These are phyloP conservation scores for Xerophyta viscosa DNA, from an alignment of 106 monocot species.

Conservation along the genomic window DNA sequence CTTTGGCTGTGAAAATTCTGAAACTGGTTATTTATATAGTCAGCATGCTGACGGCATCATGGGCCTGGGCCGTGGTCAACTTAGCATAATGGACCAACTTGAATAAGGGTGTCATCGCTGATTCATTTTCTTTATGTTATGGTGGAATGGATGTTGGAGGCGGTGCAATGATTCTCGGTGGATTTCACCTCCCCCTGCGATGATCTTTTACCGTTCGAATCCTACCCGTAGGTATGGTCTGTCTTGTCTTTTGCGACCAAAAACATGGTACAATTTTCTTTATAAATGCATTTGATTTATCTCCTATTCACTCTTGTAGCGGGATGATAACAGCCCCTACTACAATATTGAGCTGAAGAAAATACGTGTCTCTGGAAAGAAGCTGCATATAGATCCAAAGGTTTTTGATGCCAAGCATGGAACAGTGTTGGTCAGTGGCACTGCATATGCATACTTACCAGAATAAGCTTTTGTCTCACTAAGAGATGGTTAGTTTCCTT, in stretches of 20 bases:
- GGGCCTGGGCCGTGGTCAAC: slow-evolving; percentile 79
- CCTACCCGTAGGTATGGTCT: slow-evolving; percentile 66
- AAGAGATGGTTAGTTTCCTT: slow-evolving; percentile 55
- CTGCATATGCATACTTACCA: slow-evolving; percentile 91
- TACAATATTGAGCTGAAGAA: slow-evolving; percentile 96
- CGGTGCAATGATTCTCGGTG: slow-evolving; percentile 93
- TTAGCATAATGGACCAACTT: slow-evolving; percentile 96
- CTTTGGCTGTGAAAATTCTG: slow-evolving; percentile 93
- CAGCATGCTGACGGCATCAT: slow-evolving; percentile 99
- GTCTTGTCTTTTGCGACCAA: slow-evolving; percentile 8
- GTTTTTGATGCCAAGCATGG: slow-evolving; percentile 72
- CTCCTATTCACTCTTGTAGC: slow-evolving; percentile 60
- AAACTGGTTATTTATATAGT: slow-evolving; percentile 82
- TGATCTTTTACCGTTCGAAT: slow-evolving; percentile 72
- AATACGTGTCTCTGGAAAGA: slow-evolving; percentile 65
- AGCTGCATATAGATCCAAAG: slow-evolving; percentile 46
- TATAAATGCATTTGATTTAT: slow-evolving; percentile 40
- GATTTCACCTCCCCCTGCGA: slow-evolving; percentile 53
- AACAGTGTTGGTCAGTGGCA: slow-evolving; percentile 94
- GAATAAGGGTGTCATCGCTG: slow-evolving; percentile 69
- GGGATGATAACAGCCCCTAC: slow-evolving; percentile 86
- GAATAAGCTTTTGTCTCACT: slow-evolving; percentile 71
- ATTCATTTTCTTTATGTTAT: slow-evolving; percentile 94
- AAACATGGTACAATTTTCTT: slow-evolving; percentile 22
- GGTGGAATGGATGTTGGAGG: slow-evolving; percentile 98